Conservation (phyloP, 2,329 filamentous ascomycete species). For the Colletotrichum tanaceti region DNA sequence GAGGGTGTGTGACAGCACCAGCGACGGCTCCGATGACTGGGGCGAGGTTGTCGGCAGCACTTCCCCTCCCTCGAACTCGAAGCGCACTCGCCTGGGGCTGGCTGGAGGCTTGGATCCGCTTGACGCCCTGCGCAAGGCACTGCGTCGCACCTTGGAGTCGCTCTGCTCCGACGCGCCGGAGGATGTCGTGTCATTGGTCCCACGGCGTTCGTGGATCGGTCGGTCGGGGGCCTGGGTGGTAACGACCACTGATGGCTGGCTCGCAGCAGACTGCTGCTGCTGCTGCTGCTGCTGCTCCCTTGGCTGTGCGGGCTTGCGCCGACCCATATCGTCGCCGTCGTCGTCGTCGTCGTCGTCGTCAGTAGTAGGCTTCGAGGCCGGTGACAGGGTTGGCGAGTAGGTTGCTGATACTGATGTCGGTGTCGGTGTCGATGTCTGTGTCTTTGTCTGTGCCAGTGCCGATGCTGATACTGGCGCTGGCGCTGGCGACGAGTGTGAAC, state of each 20-base stretch:
- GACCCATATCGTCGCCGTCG: conserved; percentile 27
- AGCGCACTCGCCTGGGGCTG: conserved; percentile 72
- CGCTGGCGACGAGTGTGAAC: conserved; percentile 47
- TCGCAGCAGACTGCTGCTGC: background rate
- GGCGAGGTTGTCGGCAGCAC: conserved; percentile 71
- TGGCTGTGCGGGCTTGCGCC: conserved; percentile 17
- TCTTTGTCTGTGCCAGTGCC: too few species aligned
- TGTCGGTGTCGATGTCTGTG: too few species aligned
- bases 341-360: conserved; percentile 14
- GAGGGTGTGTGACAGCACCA: conserved; percentile 44
- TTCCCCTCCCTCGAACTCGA: conserved; percentile 70
- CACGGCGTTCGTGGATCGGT: conserved; percentile 53
- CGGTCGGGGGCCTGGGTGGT: conserved; percentile 43
- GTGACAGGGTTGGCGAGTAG: conserved; percentile 42
- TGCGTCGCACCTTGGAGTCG: conserved; percentile 62
- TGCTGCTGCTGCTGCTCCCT: conserved; percentile 2
- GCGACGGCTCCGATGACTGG: conserved; percentile 52
- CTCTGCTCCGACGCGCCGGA: conserved; percentile 66
- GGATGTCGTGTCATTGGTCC: conserved; percentile 61
- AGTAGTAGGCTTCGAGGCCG: conserved; percentile 38
- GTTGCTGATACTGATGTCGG: conserved; percentile 39
- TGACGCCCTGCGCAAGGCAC: conserved; percentile 68
- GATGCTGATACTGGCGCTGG: background rate
- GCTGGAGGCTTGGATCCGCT: conserved; percentile 60
- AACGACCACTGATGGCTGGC: conserved; percentile 21